phyloP scores from a whole-genome alignment of 2,329 filamentous ascomycete species.

The Fusarium drepaniforme region DNA sequence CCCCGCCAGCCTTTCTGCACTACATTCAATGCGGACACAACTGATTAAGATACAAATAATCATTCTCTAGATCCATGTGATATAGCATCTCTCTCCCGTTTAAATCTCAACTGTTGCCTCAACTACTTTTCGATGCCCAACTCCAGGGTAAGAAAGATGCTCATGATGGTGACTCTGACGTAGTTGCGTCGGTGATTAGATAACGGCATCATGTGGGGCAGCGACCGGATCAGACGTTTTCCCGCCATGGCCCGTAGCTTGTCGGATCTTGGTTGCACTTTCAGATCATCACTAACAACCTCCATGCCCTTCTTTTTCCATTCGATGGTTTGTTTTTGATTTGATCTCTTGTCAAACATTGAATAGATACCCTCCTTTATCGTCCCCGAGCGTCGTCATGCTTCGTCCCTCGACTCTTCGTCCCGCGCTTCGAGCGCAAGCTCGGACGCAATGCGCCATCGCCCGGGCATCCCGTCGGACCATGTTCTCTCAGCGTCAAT shows the following conservation, averaged over 20 bases:
- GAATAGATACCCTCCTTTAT: not conserved
- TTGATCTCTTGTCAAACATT: not conserved
- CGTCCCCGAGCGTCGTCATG: constrained; percentile 39
- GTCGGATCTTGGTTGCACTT: constrained; percentile 3
- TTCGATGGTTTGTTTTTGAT: constrained; percentile 14
- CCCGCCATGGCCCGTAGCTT: constrained; percentile 27
- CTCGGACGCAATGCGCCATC: constrained; percentile 38
- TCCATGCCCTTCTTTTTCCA: not conserved
- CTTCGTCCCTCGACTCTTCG: constrained; percentile 49
- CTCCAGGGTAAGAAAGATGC: constrained; percentile 28
- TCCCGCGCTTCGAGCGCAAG: constrained; percentile 43
- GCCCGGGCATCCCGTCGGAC: constrained; percentile 41
- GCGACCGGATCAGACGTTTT: constrained; percentile 29
- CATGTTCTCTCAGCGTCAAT: constrained; percentile 45
- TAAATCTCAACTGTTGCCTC: not conserved
- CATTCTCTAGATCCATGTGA: not conserved
- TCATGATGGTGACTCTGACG: constrained; percentile 35
- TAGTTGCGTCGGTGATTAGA: constrained; percentile 12
- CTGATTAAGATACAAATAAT: not conserved
- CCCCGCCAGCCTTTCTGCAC: not conserved
- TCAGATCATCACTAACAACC: constrained; percentile 16
- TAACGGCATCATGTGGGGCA: constrained; percentile 20
- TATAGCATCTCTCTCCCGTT: not conserved
- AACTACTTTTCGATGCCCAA: not conserved
- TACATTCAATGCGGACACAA: not conserved